Conservation (phyloP, 129 eudicot species). For the sunflower (Helianthus annuus) region DNA sequence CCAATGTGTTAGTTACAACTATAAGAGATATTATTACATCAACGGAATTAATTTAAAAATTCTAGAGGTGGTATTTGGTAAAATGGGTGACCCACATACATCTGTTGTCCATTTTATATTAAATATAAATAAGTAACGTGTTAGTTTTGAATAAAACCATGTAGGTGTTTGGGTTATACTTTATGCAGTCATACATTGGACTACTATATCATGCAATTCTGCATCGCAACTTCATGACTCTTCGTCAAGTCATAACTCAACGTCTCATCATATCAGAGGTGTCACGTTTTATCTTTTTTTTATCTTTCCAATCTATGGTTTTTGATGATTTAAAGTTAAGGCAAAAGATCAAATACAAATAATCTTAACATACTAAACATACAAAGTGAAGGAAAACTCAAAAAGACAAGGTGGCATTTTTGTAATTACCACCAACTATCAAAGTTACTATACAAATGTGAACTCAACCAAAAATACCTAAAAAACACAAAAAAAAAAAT, state of each 20-base stretch:
- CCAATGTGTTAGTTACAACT: neutral
- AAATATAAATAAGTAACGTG: neutral
- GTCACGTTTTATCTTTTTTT: neutral
- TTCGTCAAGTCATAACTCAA: slow-evolving; percentile 80
- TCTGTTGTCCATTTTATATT: neutral
- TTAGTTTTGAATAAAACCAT: neutral
- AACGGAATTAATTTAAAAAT: neutral
- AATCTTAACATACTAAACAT: too few species aligned
- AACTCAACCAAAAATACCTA: too few species aligned
- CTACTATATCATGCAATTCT: slow-evolving; percentile 83
- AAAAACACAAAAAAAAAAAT: too few species aligned
- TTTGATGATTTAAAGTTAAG: neutral
- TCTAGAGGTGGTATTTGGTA: neutral
- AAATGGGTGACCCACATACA: neutral
- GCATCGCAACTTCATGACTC: slow-evolving; percentile 83
- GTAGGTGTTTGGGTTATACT: slow-evolving; percentile 93
- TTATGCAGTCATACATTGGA: slow-evolving; percentile 96
- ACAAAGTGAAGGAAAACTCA: too few species aligned
- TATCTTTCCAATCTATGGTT: neutral
- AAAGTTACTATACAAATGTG: too few species aligned
- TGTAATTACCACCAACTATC: too few species aligned
- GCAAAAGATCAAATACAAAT: too few species aligned
- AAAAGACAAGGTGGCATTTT: too few species aligned
- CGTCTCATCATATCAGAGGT: slow-evolving; percentile 92
- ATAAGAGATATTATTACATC: neutral